phyloP scores from a whole-genome alignment of 805 yeast species.

The Ogataea sp. region DNA sequence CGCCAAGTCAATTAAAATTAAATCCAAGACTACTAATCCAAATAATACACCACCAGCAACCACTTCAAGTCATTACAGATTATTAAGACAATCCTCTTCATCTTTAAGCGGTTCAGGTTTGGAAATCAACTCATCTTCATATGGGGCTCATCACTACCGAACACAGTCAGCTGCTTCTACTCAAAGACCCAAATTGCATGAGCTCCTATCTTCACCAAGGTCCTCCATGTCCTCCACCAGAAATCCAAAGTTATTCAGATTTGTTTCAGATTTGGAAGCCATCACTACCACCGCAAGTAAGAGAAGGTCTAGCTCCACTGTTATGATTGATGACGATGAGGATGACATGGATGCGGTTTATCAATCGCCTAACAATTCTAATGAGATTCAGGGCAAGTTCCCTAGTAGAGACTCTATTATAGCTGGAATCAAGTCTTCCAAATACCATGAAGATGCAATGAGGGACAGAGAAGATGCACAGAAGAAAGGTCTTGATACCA shows the following conservation, averaged over 20 bases:
- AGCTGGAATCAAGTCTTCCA: conserved; percentile 8
- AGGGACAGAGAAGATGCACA: background rate
- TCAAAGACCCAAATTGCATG: background rate
- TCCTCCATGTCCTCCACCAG: too few relatives aligned
- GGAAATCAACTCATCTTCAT: background rate
- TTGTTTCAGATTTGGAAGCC: background rate
- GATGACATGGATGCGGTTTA: background rate
- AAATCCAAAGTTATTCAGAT: background rate
- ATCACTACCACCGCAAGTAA: background rate
- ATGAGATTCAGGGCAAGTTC: conserved; percentile 4
- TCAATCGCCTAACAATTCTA: too few relatives aligned
- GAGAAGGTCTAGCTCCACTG: background rate
- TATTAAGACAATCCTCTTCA: conserved; percentile 1
- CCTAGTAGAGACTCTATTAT: conserved; percentile 21
- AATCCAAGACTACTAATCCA: background rate
- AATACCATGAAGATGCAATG: conserved; percentile 1
- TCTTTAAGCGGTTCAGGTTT: background rate
- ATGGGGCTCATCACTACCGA: background rate
- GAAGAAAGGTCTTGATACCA: background rate
- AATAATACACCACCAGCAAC: background rate
- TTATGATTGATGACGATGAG: background rate
- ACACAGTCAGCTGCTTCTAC: background rate
- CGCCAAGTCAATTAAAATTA: conserved; percentile 6
- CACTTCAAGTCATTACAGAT: background rate
- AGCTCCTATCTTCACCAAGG: background rate